These are phyloP conservation scores for Coniella vitis DNA, from an alignment of 2,329 filamentous ascomycete genomes.

Conservation along the genomic window DNA sequence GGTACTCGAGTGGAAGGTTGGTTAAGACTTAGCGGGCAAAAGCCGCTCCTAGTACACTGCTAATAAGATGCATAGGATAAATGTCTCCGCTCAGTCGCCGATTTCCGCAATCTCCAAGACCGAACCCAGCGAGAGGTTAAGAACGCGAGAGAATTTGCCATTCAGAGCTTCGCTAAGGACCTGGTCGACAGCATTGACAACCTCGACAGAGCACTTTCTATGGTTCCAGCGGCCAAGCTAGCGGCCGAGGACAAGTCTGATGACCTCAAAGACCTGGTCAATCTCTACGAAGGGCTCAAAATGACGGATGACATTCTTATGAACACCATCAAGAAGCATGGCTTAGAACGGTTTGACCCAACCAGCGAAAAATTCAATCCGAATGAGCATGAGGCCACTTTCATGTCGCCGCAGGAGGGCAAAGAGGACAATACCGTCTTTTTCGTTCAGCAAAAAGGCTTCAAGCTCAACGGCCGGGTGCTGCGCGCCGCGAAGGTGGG, in stretches of 20 bases:
- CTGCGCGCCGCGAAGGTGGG: conserved; percentile 92
- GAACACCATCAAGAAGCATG: conserved; percentile 86
- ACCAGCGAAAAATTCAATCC: conserved; percentile 86
- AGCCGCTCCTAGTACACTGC: not conserved
- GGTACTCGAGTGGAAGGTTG: conserved; percentile 75
- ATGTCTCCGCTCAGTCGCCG: conserved; percentile 87
- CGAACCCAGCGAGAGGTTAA: conserved; percentile 88
- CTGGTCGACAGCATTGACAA: conserved; percentile 95
- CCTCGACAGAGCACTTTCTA: conserved; percentile 82
- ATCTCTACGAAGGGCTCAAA: conserved; percentile 81
- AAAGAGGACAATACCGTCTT: conserved; percentile 91
- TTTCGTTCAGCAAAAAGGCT: conserved; percentile 91
- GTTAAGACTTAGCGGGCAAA: conserved; percentile 20
- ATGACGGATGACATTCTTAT: conserved; percentile 93
- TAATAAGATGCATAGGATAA: conserved; percentile 60
- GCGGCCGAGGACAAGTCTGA: conserved; percentile 42
- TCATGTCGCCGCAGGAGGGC: conserved; percentile 79
- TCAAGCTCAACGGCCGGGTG: conserved; percentile 83
- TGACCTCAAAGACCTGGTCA: conserved; percentile 63
- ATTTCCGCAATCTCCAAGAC: conserved; percentile 97
- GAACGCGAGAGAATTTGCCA: conserved; percentile 81
- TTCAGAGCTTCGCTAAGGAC: conserved; percentile 92
- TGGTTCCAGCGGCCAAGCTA: conserved; percentile 71
- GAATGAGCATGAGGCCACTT: conserved; percentile 93
- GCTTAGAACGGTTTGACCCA: conserved; percentile 83